Percentiles rank a stretch among this genome's conserved stretches.
Evolutionary conservation across 352 stramenopile species (phyloP).

Genomic region (Globisporangium solare): DNA sequence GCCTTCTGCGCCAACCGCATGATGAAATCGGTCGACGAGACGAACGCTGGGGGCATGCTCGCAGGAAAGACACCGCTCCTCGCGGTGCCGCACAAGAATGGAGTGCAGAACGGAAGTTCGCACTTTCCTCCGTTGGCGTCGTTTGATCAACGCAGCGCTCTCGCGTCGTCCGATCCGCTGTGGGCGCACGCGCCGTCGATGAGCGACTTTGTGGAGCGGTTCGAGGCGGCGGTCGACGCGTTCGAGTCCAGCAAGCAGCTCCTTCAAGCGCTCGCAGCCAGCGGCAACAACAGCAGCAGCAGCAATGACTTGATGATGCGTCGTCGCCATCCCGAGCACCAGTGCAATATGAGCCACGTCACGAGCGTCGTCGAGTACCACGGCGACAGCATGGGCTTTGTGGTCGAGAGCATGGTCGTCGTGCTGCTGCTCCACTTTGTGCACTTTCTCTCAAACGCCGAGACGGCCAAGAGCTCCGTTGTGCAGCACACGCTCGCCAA

Average conservation of each 20-base stretch:
- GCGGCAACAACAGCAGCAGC: slow-evolving; percentile 4
- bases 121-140: slow-evolving; percentile 48
- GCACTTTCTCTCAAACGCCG: slow-evolving; percentile 46
- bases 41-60: slow-evolving; percentile 14
- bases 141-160: slow-evolving; percentile 38
- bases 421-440: slow-evolving; percentile 65
- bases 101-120: slow-evolving; percentile 16
- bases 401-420: slow-evolving; percentile 76
- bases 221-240: slow-evolving; percentile 41
- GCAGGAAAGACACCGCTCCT: slow-evolving; percentile 43
- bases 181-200: slow-evolving; percentile 57
- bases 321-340: slow-evolving; percentile 25
- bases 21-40: slow-evolving; percentile 50
- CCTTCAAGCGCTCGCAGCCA: slow-evolving; percentile 21
- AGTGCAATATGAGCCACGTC: slow-evolving; percentile 33
- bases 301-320: background rate
- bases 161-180: slow-evolving; percentile 55
- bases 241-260: slow-evolving; percentile 49
- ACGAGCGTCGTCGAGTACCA: slow-evolving; percentile 73
- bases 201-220: slow-evolving; percentile 51
- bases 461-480: slow-evolving; percentile 18
- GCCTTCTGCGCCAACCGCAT: slow-evolving; percentile 75
- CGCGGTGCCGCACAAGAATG: slow-evolving; percentile 32
- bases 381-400: slow-evolving; percentile 63
- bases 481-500: slow-evolving; percentile 63